Evolutionary conservation across 106 monocot genomes (phyloP).

Genomic region (Amphibolis antarctica): DNA sequence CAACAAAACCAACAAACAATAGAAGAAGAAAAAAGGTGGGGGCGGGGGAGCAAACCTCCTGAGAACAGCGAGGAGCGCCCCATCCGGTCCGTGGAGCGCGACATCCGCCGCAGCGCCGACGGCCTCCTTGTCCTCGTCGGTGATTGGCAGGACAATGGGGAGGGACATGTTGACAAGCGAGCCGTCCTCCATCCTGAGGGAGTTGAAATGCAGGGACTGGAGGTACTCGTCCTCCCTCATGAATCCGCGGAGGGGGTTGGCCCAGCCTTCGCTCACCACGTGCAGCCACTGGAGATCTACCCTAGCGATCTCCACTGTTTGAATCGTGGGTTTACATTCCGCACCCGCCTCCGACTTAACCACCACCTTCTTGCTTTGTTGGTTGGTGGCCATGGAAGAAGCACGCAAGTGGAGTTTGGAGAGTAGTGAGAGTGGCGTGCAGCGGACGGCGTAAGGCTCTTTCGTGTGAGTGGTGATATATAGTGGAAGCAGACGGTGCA

Average conservation of each 20-base stretch:
- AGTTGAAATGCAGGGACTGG: constrained; percentile 87
- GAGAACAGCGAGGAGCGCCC: constrained; percentile 53
- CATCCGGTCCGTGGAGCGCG: constrained; percentile 45
- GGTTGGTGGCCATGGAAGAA: constrained; percentile 9
- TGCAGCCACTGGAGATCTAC: constrained; percentile 90
- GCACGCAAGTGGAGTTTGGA: background rate
- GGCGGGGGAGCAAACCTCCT: constrained; percentile 33
- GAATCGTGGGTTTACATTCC: constrained; percentile 48
- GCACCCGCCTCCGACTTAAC: constrained; percentile 26
- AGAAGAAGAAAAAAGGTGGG: background rate
- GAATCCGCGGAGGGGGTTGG: constrained; percentile 89
- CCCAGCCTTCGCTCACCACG: constrained; percentile 93
- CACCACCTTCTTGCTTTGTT: constrained; percentile 91
- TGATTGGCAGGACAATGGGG: constrained; percentile 82
- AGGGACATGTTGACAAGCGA: constrained; percentile 91
- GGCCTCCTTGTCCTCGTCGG: constrained; percentile 42
- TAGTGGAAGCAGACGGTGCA: too few species aligned
- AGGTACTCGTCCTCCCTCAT: constrained; percentile 94
- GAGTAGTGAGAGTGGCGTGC: background rate
- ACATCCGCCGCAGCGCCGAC: constrained; percentile 42
- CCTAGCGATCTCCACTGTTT: constrained; percentile 29
- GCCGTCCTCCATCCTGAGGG: constrained; percentile 47
- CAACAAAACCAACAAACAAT: background rate
- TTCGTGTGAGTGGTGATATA: too few species aligned
- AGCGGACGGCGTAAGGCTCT: background rate